A percentile compares a stretch with the other conserved stretches of the same genome.
Evolutionary conservation across 2,329 filamentous ascomycete species (phyloP).

Genomic region (Penicillium thymicola): DNA sequence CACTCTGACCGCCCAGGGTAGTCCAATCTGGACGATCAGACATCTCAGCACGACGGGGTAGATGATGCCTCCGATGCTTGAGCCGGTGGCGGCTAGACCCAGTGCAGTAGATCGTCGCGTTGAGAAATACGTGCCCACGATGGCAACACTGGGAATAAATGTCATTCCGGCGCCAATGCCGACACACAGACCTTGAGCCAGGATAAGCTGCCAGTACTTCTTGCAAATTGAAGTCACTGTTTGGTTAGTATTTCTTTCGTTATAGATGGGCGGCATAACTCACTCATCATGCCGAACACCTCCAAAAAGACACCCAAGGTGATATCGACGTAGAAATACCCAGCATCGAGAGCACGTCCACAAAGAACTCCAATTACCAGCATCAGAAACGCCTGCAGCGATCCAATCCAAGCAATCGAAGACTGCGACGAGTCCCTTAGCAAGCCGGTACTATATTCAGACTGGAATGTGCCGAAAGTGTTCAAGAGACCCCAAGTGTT

Average conservation of each 20-base stretch:
- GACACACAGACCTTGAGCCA: background rate
- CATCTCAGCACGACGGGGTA: constrained; percentile 42
- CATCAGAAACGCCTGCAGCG: constrained; percentile 42
- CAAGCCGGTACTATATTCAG: constrained; percentile 34
- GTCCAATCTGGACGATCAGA: background rate
- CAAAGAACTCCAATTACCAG: constrained; percentile 43
- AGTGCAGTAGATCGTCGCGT: constrained; percentile 40
- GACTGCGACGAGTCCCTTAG: constrained; percentile 25
- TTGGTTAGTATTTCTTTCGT: background rate
- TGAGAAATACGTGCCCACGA: constrained; percentile 45
- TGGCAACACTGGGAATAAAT: constrained; percentile 40
- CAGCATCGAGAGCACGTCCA: constrained; percentile 41
- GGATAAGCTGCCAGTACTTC: background rate
- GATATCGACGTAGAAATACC: constrained; percentile 30
- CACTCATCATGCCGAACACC: background rate
- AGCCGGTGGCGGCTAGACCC: constrained; percentile 37
- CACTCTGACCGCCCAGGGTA: background rate
- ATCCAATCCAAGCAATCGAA: constrained; percentile 44
- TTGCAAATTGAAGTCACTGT: background rate
- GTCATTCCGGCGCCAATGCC: constrained; percentile 44
- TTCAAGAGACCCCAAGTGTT: constrained; percentile 31
- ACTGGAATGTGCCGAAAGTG: constrained; percentile 45
- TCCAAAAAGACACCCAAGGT: background rate
- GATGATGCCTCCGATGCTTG: constrained; percentile 44
- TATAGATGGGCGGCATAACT: background rate